Evolutionary conservation across 768 basidiomycete genomes (phyloP).

Genomic region (Termitomyces sp.): DNA sequence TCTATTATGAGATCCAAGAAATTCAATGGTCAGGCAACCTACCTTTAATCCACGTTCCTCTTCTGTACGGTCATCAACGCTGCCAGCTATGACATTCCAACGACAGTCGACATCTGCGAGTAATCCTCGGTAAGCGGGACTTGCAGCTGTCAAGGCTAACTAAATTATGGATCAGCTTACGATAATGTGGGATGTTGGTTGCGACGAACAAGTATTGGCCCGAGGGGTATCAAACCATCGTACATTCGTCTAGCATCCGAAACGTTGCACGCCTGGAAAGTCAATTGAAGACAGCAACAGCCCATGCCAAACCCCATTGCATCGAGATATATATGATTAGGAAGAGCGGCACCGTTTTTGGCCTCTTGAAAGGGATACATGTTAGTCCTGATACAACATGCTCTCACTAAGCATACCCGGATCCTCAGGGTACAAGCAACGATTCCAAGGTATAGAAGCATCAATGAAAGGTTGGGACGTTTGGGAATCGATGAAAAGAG

Average conservation of each 20-base stretch:
- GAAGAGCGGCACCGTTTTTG: conserved; percentile 80
- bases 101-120: conserved; percentile 96
- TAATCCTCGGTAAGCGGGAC: conserved; percentile 92
- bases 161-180: conserved; percentile 24
- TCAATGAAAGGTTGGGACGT: conserved; percentile 91
- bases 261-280: conserved; percentile 95
- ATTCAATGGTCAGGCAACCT: not conserved
- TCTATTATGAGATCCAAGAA: not conserved
- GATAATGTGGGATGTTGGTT: conserved; percentile 2
- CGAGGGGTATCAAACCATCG: conserved; percentile 92
- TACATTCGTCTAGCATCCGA: conserved; percentile 90
- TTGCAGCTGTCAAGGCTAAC: conserved; percentile 92
- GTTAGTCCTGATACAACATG: conserved; percentile 8
- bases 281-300: conserved; percentile 95
- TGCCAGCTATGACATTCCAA: conserved; percentile 99
- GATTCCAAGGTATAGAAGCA: conserved; percentile 86
- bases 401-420: conserved; percentile 43
- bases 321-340: conserved; percentile 94
- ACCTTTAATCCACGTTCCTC: conserved; percentile 92
- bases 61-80: conserved; percentile 93
- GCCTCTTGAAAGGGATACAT: conserved; percentile 51
- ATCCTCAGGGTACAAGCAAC: conserved; percentile 81
- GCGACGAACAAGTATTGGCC: conserved; percentile 81
- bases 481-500: conserved; percentile 81
- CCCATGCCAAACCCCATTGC: conserved; percentile 99